Evolutionary conservation across 2,329 filamentous ascomycete species (phyloP).

Genomic region (Ascomycota sp.): DNA sequence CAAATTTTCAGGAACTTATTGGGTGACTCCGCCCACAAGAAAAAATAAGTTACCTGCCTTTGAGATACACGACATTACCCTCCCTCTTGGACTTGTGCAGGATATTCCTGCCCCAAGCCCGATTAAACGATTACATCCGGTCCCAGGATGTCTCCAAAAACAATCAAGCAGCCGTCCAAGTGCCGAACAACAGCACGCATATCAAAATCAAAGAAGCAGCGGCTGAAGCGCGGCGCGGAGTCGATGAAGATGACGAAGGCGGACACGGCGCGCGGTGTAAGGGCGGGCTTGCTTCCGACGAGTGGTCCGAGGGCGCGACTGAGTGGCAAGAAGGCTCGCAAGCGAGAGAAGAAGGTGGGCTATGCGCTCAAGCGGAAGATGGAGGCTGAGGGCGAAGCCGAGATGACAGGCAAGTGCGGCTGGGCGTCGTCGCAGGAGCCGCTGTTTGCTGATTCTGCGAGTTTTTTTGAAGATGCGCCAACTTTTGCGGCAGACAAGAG

Average conservation of each 20-base stretch:
- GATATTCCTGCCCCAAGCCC: too few species aligned
- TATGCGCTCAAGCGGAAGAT: constrained; percentile 31
- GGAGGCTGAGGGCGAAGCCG: constrained; percentile 26
- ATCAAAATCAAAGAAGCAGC: constrained; percentile 21
- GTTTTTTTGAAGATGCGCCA: constrained; percentile 7
- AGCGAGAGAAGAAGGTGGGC: constrained; percentile 31
- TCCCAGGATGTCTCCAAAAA: constrained; percentile 35
- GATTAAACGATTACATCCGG: too few species aligned
- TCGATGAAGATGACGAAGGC: constrained; percentile 19
- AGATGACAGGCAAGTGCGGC: constrained; percentile 21
- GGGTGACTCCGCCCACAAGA: too few species aligned
- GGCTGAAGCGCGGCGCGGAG: constrained; percentile 19
- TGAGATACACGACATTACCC: too few species aligned
- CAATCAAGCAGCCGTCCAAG: constrained; percentile 34
- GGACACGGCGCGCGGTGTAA: constrained; percentile 27
- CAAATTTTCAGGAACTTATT: too few species aligned
- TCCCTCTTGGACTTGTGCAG: too few species aligned
- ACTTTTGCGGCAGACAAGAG: constrained; percentile 1
- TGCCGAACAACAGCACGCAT: constrained; percentile 28
- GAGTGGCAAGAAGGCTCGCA: constrained; percentile 34
- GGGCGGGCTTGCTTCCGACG: constrained; percentile 30
- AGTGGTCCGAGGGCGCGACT: constrained; percentile 30
- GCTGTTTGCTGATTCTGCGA: not conserved
- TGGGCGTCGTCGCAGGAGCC: not conserved
- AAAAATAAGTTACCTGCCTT: too few species aligned